Evolutionary conservation across 805 yeast genomes (phyloP).

Genomic region (Priceomyces haplophilus): DNA sequence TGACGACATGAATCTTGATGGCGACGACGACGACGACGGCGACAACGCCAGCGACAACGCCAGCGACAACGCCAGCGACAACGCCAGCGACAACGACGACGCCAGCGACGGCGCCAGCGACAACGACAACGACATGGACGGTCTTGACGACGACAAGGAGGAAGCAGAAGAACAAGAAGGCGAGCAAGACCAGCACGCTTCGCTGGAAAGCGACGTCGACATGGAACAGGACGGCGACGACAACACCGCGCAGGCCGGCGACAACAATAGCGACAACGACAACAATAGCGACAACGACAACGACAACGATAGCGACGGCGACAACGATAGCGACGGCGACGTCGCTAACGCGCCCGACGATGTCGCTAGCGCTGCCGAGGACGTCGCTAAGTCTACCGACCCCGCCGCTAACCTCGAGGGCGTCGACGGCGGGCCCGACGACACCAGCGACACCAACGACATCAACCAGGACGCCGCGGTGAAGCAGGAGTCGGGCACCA

Average conservation of each 20-base stretch:
- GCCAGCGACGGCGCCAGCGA: no score
- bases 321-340: slow-evolving; percentile 82
- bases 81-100: slow-evolving; percentile 27
- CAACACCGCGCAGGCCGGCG: no score
- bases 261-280: no score
- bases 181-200: slow-evolving; percentile 11
- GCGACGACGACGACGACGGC: slow-evolving; percentile 56
- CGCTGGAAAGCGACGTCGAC: slow-evolving; percentile 23
- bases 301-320: slow-evolving; percentile 87
- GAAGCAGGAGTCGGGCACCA: slow-evolving; percentile 57
- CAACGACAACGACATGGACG: slow-evolving; percentile 29
- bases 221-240: slow-evolving; percentile 25
- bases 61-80: slow-evolving; percentile 22
- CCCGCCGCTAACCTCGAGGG: slow-evolving; percentile 46
- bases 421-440: slow-evolving; percentile 50
- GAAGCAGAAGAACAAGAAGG: slow-evolving; percentile 20
- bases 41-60: slow-evolving; percentile 36
- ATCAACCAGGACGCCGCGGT: slow-evolving; percentile 57
- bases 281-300: slow-evolving; percentile 79
- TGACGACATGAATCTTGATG: slow-evolving; percentile 86
- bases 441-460: slow-evolving; percentile 41
- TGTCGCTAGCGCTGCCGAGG: slow-evolving; percentile 19
- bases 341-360: slow-evolving; percentile 39
- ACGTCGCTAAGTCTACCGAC: slow-evolving; percentile 32
- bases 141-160: slow-evolving; percentile 30